A percentile compares a stretch with the other conserved stretches of the same genome.
Conservation (phyloP, 805 yeast genomes). For the Candida succiphila region DNA sequence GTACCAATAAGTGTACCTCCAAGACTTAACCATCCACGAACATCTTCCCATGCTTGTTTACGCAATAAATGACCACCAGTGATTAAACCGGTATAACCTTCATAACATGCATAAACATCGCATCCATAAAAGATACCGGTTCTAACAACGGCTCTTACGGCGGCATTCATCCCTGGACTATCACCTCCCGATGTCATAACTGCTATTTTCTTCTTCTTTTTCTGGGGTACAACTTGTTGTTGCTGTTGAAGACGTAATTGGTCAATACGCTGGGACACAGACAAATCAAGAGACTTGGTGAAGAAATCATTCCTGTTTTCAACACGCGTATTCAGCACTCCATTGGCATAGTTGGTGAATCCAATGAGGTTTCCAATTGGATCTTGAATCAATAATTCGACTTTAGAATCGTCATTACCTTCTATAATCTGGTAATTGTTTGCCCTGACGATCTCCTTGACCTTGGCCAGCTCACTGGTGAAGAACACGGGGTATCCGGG, state of each 20-base stretch:
- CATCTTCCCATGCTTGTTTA: slow-evolving; percentile 65
- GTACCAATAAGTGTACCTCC: slow-evolving; percentile 81
- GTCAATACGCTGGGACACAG: neutral
- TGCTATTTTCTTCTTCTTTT: slow-evolving; percentile 37
- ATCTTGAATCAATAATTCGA: slow-evolving; percentile 34
- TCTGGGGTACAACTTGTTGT: neutral
- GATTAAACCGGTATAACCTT: slow-evolving; percentile 69
- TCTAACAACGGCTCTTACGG: slow-evolving; percentile 63
- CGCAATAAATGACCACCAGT: slow-evolving; percentile 51
- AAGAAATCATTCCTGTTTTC: slow-evolving; percentile 27
- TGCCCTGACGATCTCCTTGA: slow-evolving; percentile 11
- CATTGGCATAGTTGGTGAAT: slow-evolving; percentile 37
- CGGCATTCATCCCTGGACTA: slow-evolving; percentile 76
- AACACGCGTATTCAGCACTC: slow-evolving; percentile 19
- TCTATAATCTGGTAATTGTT: slow-evolving; percentile 11
- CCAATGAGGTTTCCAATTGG: slow-evolving; percentile 59
- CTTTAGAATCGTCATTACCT: slow-evolving; percentile 5
- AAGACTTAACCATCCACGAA: slow-evolving; percentile 55
- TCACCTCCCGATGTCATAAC: slow-evolving; percentile 82
- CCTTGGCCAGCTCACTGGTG: slow-evolving; percentile 25
- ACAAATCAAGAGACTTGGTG: neutral
- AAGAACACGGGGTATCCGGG: slow-evolving; percentile 30
- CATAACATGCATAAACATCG: slow-evolving; percentile 57
- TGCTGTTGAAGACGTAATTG: neutral
- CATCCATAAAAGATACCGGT: slow-evolving; percentile 59